Percentiles rank a stretch among this genome's conserved stretches.
These are phyloP conservation scores for Radiomyces spectabilis DNA, from an alignment of 192 early-diverging fungal species.

Conservation along the genomic window DNA sequence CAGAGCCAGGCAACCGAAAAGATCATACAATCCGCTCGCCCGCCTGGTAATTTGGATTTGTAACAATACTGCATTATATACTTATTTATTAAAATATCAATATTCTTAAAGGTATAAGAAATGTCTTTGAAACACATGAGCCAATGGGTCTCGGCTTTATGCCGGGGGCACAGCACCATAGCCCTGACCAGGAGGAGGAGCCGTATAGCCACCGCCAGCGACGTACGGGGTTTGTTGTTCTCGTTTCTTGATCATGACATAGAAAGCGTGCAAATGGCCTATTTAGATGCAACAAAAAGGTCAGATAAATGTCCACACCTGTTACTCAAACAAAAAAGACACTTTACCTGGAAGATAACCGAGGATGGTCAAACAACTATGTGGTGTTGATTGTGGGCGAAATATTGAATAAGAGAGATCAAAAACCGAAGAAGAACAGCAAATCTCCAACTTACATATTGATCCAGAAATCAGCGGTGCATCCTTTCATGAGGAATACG, in stretches of 20 bases:
- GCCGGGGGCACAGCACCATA: neutral
- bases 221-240: neutral
- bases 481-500: conserved; percentile 39
- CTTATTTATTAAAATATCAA: neutral
- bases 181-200: neutral
- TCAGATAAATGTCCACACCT: neutral
- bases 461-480: conserved; percentile 32
- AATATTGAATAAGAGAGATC: neutral
- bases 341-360: conserved; percentile 1
- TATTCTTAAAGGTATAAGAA: neutral
- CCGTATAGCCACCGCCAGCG: neutral
- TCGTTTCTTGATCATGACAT: conserved; percentile 9
- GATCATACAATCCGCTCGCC: neutral
- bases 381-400: too few relatives aligned
- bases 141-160: neutral
- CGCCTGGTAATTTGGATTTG: neutral
- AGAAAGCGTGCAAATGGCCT: conserved; percentile 21
- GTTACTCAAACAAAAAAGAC: neutral
- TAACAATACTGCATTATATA: neutral
- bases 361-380: neutral
- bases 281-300: too few relatives aligned
- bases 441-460: conserved; percentile 22
- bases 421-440: neutral
- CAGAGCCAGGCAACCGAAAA: too few relatives aligned
- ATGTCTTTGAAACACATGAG: neutral